Conservation (phyloP, 2,329 filamentous ascomycete species). For the Fusarium cicatricum region DNA sequence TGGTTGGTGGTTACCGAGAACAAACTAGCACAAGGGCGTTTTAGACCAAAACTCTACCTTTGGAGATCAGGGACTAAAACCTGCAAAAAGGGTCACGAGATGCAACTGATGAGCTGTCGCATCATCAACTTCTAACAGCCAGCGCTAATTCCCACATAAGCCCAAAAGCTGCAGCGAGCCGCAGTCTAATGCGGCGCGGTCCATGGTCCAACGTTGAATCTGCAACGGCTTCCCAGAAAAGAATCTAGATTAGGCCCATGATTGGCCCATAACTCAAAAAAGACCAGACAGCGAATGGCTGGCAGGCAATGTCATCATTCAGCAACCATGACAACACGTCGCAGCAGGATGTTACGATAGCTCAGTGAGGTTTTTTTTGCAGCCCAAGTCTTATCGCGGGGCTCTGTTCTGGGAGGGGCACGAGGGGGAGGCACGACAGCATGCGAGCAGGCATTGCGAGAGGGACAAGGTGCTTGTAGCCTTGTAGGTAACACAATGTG, state of each 20-base stretch:
- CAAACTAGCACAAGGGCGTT: neutral
- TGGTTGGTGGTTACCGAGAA: conserved; percentile 15
- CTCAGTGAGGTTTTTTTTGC: neutral
- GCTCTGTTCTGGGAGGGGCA: neutral
- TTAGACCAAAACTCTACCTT: conserved; percentile 2
- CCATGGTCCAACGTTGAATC: conserved; percentile 12
- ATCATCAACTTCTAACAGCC: conserved; percentile 4
- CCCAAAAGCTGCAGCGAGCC: conserved; percentile 17
- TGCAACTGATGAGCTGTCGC: conserved; percentile 26
- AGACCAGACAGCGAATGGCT: conserved; percentile 15
- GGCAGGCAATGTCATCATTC: conserved; percentile 19
- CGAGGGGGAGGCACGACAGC: conserved; percentile 10
- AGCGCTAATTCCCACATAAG: neutral
- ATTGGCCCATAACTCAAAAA: conserved; percentile 26
- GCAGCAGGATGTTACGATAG: conserved; percentile 11
- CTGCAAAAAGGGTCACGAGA: conserved; percentile 33
- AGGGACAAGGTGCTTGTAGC: too few relatives aligned
- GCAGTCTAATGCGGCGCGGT: neutral
- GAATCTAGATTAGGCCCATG: neutral
- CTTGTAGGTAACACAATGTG: conserved; percentile 7
- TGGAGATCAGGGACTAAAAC: conserved; percentile 12
- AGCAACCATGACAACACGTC: conserved; percentile 20
- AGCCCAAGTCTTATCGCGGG: conserved; percentile 6
- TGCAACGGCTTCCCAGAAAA: conserved; percentile 20
- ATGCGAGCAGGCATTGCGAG: conserved; percentile 1